These are phyloP conservation scores for Colletotrichum musae DNA, from an alignment of 2,329 filamentous ascomycete species.

Conservation along the genomic window DNA sequence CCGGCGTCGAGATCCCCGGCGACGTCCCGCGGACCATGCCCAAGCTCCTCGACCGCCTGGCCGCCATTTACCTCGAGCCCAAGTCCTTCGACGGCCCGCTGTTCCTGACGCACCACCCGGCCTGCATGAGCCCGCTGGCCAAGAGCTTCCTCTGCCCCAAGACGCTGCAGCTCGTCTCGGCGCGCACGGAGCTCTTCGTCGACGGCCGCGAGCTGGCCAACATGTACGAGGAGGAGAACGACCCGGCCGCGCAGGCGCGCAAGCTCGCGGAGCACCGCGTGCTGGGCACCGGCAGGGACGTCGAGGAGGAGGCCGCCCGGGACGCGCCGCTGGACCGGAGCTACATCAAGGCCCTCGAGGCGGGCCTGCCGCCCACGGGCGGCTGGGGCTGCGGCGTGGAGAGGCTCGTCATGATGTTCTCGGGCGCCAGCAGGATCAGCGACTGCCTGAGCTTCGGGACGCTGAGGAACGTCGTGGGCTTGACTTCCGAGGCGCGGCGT, in stretches of 20 bases:
- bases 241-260: conserved; percentile 84
- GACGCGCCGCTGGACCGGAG: conserved; percentile 76
- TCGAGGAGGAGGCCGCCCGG: conserved; percentile 55
- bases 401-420: conserved; percentile 91
- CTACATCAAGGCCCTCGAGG: conserved; percentile 88
- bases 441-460: conserved; percentile 93
- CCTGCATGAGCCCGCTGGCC: conserved; percentile 90
- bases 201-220: conserved; percentile 88
- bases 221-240: conserved; percentile 98
- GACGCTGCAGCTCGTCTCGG: conserved; percentile 81
- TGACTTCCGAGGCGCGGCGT: conserved; percentile 54
- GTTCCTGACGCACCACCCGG: conserved; percentile 91
- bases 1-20: conserved; percentile 75
- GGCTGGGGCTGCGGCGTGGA: conserved; percentile 98
- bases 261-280: conserved; percentile 78
- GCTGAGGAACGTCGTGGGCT: conserved; percentile 76
- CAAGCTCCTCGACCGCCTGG: conserved; percentile 85
- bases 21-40: conserved; percentile 69
- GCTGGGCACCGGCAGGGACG: conserved; percentile 50
- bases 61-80: conserved; percentile 83
- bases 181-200: conserved; percentile 89
- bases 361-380: conserved; percentile 93
- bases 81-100: conserved; percentile 77
- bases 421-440: conserved; percentile 82
- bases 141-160: conserved; percentile 84